Evolutionary conservation across 108 stramenopile species (phyloP).

Genomic region (Aureococcus anophagefferens): DNA sequence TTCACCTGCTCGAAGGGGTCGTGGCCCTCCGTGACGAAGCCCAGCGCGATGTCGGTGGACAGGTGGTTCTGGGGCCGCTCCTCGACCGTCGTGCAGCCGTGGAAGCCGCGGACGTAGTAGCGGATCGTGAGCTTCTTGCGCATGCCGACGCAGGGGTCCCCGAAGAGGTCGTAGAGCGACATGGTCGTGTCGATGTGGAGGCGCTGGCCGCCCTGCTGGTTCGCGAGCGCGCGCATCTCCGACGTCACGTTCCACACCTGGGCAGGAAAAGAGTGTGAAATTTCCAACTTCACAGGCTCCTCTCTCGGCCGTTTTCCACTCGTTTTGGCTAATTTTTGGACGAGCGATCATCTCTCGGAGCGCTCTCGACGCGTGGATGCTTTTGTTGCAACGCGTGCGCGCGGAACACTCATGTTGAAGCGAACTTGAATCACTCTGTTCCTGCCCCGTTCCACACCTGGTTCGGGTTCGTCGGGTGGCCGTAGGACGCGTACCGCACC

Average conservation of each 20-base stretch:
- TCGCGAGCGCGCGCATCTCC: too few relatives aligned
- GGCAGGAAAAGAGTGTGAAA: too few relatives aligned
- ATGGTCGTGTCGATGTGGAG: constrained; percentile 13
- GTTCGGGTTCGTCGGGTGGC: constrained; percentile 13
- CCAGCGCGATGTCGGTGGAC: not conserved
- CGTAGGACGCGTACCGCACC: constrained; percentile 19
- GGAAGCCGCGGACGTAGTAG: constrained; percentile 26
- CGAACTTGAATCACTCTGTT: too few relatives aligned
- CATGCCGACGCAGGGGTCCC: constrained; percentile 29
- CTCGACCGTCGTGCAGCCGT: constrained; percentile 11
- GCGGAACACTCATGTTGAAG: too few relatives aligned
- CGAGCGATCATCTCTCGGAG: too few relatives aligned
- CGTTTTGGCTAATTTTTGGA: too few relatives aligned
- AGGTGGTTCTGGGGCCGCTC: not conserved
- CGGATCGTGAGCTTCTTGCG: constrained; percentile 23
- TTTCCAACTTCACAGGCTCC: too few relatives aligned
- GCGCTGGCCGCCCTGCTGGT: constrained; percentile 20
- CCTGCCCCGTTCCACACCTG: constrained; percentile 15
- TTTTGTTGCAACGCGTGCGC: too few relatives aligned
- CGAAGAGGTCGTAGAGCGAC: constrained; percentile 14
- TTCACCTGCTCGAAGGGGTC: not conserved
- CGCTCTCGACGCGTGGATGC: too few relatives aligned
- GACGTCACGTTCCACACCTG: too few relatives aligned
- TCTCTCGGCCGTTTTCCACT: too few relatives aligned
- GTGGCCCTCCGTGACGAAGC: not conserved